These are phyloP conservation scores for Macaranga tanarius DNA, from an alignment of 441 rosid species.

Conservation along the genomic window DNA sequence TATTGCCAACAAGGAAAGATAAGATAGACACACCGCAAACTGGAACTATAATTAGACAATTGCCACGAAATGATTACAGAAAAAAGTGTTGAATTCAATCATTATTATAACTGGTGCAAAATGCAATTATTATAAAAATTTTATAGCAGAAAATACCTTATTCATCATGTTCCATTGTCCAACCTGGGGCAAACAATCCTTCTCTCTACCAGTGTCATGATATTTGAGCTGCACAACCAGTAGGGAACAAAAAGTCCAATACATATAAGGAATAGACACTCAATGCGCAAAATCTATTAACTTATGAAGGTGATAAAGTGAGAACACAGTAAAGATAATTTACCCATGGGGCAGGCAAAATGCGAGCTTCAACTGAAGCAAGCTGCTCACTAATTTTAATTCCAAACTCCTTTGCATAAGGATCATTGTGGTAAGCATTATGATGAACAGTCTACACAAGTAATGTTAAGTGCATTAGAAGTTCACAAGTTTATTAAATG, in stretches of 20 bases:
- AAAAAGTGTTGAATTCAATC: background rate
- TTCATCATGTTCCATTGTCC: slow-evolving; percentile 99
- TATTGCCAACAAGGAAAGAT: background rate
- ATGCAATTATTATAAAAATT: background rate
- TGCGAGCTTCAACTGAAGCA: slow-evolving; percentile 96
- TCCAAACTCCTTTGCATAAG: slow-evolving; percentile 84
- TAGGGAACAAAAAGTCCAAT: background rate
- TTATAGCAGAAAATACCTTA: slow-evolving; percentile 47
- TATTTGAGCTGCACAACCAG: slow-evolving; percentile 73
- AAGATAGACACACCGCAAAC: background rate
- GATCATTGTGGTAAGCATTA: slow-evolving; percentile 72
- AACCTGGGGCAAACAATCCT: slow-evolving; percentile 74
- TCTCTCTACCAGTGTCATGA: slow-evolving; percentile 86
- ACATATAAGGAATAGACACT: background rate
- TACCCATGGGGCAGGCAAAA: slow-evolving; percentile 91
- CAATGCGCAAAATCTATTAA: background rate
- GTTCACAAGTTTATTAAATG: background rate
- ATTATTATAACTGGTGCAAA: background rate
- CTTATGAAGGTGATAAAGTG: background rate
- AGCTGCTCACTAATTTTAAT: slow-evolving; percentile 77
- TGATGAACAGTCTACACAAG: slow-evolving; percentile 60
- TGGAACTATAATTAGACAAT: background rate
- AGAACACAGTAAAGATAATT: background rate
- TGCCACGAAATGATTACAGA: background rate
- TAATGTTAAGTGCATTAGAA: slow-evolving; percentile 21